Evolutionary conservation across 176 grass and related monocot genomes (phyloP).

Genomic region (Lolium perenne): DNA sequence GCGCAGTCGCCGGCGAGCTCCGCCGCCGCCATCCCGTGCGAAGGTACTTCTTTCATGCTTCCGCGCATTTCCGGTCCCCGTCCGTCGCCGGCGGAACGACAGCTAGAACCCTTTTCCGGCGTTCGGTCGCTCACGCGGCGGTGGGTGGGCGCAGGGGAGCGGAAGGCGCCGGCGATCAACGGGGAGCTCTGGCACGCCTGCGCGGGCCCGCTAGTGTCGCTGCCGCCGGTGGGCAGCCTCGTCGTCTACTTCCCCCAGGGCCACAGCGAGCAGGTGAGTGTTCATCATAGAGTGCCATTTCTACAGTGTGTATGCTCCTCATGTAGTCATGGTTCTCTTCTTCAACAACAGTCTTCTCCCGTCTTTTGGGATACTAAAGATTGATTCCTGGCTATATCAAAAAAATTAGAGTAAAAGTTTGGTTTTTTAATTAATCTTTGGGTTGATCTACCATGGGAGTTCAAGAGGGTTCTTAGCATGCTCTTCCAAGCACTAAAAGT

Average conservation of each 20-base stretch:
- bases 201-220: slow-evolving; percentile 85
- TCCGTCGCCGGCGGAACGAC: background rate
- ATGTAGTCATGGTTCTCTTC: background rate
- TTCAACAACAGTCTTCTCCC: background rate
- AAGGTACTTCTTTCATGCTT: slow-evolving; percentile 45
- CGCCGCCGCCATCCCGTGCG: slow-evolving; percentile 35
- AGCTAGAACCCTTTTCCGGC: background rate
- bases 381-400: background rate
- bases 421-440: background rate
- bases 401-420: background rate
- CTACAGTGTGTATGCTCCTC: background rate
- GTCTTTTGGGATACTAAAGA: background rate
- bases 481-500: too few relatives aligned
- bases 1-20: slow-evolving; percentile 51
- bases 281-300: background rate
- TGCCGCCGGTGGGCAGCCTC: slow-evolving; percentile 97
- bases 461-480: background rate
- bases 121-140: slow-evolving; percentile 30
- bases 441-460: background rate
- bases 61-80: background rate
- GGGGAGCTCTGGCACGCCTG: slow-evolving; percentile 96
- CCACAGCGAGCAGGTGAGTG: slow-evolving; percentile 92
- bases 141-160: slow-evolving; percentile 58
- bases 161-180: slow-evolving; percentile 82
- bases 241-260: slow-evolving; percentile 99